Evolutionary conservation across 1,284 basidiomycete species (phyloP).

Genomic region (Ceratobasidium sp.): DNA sequence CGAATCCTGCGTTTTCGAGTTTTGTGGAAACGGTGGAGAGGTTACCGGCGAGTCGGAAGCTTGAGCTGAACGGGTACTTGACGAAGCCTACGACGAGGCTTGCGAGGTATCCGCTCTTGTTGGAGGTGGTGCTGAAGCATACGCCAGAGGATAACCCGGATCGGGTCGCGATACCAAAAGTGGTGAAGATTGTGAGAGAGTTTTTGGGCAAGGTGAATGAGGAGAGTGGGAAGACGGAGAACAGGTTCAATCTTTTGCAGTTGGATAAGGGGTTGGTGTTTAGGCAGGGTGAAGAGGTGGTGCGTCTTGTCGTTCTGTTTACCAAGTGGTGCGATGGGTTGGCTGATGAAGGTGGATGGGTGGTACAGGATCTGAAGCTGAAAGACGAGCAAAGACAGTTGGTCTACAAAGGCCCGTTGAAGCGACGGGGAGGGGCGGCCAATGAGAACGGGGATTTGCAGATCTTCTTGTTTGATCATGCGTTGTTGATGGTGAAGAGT

Average conservation of each 20-base stretch:
- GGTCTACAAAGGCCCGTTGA: conserved; percentile 92
- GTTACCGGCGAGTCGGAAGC: conserved; percentile 92
- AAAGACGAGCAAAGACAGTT: conserved; percentile 90
- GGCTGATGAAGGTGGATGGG: too few species aligned
- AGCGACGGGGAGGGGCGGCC: conserved; percentile 82
- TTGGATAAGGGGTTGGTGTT: conserved; percentile 90
- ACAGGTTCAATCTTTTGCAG: conserved; percentile 91
- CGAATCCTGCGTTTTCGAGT: conserved; percentile 92
- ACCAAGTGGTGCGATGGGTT: too few species aligned
- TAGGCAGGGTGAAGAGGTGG: conserved; percentile 86
- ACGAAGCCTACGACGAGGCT: conserved; percentile 98
- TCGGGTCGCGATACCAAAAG: conserved; percentile 83
- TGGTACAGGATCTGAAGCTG: conserved; percentile 81
- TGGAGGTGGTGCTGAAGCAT: conserved; percentile 93
- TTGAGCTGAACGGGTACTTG: conserved; percentile 97
- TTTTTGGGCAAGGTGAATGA: conserved; percentile 91
- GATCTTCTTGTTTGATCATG: conserved; percentile 97
- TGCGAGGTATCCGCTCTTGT: conserved; percentile 92
- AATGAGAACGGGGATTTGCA: conserved; percentile 89
- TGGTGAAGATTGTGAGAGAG: conserved; percentile 81
- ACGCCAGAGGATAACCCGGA: conserved; percentile 94
- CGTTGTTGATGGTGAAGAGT: conserved; percentile 93
- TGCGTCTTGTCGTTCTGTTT: conserved; percentile 63
- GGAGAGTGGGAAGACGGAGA: conserved; percentile 92
- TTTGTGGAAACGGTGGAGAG: conserved; percentile 97